phyloP scores from a whole-genome alignment of 768 basidiomycete species.

The Lentinula sp. region DNA sequence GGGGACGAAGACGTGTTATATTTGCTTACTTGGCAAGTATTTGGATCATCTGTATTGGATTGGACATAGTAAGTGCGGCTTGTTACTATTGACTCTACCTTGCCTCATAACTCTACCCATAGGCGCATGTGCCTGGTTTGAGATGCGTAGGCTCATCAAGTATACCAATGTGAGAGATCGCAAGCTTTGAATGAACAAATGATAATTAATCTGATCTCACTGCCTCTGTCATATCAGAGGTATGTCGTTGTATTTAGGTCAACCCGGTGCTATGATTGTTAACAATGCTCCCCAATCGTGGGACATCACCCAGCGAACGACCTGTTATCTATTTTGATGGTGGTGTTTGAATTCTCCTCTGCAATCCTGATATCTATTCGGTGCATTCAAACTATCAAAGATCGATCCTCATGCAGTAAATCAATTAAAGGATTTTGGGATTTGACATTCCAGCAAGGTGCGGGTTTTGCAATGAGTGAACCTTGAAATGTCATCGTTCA shows the following conservation, averaged over 20 bases:
- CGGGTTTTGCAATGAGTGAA: neutral
- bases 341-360: constrained; percentile 19
- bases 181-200: neutral
- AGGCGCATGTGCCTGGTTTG: constrained; percentile 18
- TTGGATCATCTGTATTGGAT: constrained; percentile 15
- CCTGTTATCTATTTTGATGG: constrained; percentile 21
- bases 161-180: constrained; percentile 9
- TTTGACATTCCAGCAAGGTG: constrained; percentile 23
- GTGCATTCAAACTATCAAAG: constrained; percentile 17
- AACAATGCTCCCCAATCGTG: neutral
- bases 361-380: constrained; percentile 17
- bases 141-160: constrained; percentile 18
- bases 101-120: neutral
- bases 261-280: too few species aligned
- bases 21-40: constrained; percentile 17
- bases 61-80: constrained; percentile 18
- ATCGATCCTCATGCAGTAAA: constrained; percentile 6
- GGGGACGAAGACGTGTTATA: constrained; percentile 13
- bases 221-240: neutral
- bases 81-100: neutral
- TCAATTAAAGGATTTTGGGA: constrained; percentile 16
- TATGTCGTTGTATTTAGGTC: neutral
- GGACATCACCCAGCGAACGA: constrained; percentile 13
- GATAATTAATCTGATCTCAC: neutral
- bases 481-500: neutral